Conservation (phyloP, 139 green algal genomes). For the Penium margaritaceum region DNA sequence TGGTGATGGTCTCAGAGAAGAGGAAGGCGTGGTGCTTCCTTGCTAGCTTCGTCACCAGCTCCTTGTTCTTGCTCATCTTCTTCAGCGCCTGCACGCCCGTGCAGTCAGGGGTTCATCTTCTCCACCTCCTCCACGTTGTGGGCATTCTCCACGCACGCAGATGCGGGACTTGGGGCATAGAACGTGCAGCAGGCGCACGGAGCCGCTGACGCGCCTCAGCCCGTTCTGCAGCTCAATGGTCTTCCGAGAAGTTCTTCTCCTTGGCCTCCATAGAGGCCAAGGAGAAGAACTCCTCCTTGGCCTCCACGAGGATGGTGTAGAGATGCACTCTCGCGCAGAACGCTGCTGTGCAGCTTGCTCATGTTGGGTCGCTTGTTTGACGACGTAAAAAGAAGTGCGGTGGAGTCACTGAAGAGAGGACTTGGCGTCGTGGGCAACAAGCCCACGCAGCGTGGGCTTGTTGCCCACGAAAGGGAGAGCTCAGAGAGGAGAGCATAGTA, state of each 20-base stretch:
- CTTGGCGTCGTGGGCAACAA: too few relatives aligned
- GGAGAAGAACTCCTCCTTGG: too few relatives aligned
- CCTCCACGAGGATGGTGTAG: too few relatives aligned
- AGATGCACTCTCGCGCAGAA: too few relatives aligned
- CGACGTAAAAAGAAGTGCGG: too few relatives aligned
- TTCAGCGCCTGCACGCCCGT: conserved; percentile 94
- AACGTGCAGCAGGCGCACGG: conserved; percentile 89
- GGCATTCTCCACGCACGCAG: conserved; percentile 95
- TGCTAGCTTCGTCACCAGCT: conserved; percentile 98
- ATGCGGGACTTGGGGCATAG: conserved; percentile 84
- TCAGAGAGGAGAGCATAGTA: too few relatives aligned
- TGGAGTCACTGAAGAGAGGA: too few relatives aligned
- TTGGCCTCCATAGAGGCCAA: conserved; percentile 76
- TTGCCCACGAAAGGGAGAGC: too few relatives aligned
- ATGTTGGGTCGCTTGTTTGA: too few relatives aligned
- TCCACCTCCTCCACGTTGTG: conserved; percentile 67
- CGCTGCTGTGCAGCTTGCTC: too few relatives aligned
- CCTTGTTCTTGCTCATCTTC: conserved; percentile 99
- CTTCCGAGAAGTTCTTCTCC: conserved; percentile 93
- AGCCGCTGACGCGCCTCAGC: conserved; percentile 98
- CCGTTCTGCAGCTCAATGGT: conserved; percentile 98
- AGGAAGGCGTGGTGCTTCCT: conserved; percentile 99
- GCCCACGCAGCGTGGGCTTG: too few relatives aligned
- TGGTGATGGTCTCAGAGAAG: conserved; percentile 95
- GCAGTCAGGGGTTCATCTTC: conserved; percentile 71